Evolutionary conservation across 371 early-diverging fungal species (phyloP), one percentile per base, ranked within the genome.

Genomic region (Neoconidiobolus thromboides): DNA sequence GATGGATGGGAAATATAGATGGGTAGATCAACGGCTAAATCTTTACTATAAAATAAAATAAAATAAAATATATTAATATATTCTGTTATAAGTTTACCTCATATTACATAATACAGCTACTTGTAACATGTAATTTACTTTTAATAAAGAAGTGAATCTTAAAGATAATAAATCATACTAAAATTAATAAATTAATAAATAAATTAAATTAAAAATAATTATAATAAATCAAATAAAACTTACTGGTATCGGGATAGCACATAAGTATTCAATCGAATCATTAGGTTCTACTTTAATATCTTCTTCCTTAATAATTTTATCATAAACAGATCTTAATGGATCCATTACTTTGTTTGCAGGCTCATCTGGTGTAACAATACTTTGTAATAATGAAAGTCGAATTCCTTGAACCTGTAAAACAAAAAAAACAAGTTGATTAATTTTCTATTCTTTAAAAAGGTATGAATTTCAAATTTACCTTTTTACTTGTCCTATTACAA

Each of bases 1-100:
- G 69, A 64, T 0, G 69, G 64, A 36, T 69, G 69, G 3, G 69
- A 60, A 55, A 69, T 63, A 42, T 69, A 69, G 14, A 69, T 53
- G 0, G 69, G 69, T 3, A 69, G 62, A 43, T 69, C 69, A 15
- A 69, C 67, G 2, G 67, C 51, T 42, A 69, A 50, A 1, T 65
- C 67, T 14, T 69, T 69, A 54, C 65, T 58, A 46, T 43, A 43
- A 42, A 46, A 46, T 6, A 43, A 14, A 39, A 58, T 3, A 43
- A 43, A 37, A 40, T 10, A 58, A 37, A 7, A 15, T 43, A 2
- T 40, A 26, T 26, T 26, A 26, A 26, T 26, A 26, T 26, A 26
- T 26, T 26, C 26, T 26, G 0, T 26, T 26, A 26, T 43, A 2
- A 2, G 40, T 9, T 14, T 58, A 58, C 58, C 58, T 69, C 67